phyloP scores from a whole-genome alignment of 2,329 filamentous ascomycete genomes.

The Hymenotorrendiella dingleyae region DNA sequence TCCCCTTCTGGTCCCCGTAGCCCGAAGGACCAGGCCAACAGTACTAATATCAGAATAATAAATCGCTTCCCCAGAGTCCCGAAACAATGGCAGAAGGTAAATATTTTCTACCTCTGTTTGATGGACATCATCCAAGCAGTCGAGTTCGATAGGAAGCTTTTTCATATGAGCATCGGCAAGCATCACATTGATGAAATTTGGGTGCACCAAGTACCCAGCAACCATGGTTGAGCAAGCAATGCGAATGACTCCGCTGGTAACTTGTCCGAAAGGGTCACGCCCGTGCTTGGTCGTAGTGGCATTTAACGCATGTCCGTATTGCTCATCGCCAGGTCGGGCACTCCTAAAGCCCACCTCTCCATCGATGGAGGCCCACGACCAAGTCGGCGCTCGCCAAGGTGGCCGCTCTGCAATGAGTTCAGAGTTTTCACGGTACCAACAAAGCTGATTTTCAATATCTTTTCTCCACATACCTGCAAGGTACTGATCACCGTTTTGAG shows the following conservation, averaged over 20 bases:
- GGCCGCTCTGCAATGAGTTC: neutral
- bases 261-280: slow-evolving; percentile 15
- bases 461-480: slow-evolving; percentile 14
- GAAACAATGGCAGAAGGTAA: slow-evolving; percentile 8
- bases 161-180: neutral
- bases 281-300: slow-evolving; percentile 8
- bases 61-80: neutral
- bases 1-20: slow-evolving; percentile 6
- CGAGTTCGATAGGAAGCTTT: slow-evolving; percentile 5
- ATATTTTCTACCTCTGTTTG: slow-evolving; percentile 1
- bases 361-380: slow-evolving; percentile 7
- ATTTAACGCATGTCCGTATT: slow-evolving; percentile 10
- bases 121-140: slow-evolving; percentile 11
- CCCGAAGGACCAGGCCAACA: slow-evolving; percentile 9
- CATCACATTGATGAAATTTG: neutral
- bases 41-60: neutral
- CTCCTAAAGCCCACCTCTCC: neutral
- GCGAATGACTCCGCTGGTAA: slow-evolving; percentile 11
- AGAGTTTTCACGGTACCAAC: neutral
- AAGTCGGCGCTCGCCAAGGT: slow-evolving; percentile 1
- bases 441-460: slow-evolving; percentile 8
- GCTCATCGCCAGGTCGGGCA: neutral
- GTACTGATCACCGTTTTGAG: slow-evolving; percentile 10
- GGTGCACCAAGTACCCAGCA: slow-evolving; percentile 8
- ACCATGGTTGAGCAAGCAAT: slow-evolving; percentile 15